Conservation (phyloP, 164 flowering plant genomes). For the Vitis rupestris region DNA sequence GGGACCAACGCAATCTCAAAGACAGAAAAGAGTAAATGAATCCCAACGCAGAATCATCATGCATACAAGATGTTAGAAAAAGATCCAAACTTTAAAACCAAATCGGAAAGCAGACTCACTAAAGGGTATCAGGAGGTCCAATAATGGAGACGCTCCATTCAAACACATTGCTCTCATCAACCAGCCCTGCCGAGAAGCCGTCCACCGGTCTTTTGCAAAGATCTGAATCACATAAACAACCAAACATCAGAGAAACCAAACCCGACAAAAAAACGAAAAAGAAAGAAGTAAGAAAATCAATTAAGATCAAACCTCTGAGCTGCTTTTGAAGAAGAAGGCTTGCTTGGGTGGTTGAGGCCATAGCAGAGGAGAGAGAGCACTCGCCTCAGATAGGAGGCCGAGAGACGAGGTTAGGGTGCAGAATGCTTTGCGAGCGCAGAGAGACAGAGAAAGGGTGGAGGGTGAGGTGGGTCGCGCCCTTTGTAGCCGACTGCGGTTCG, state of each 20-base stretch:
- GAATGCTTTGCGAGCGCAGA: no score
- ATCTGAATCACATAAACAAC: conserved; percentile 22
- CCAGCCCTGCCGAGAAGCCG: conserved; percentile 84
- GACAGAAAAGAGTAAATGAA: not conserved
- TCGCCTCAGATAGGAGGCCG: no score
- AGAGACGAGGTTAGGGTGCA: no score
- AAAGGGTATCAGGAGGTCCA: conserved; percentile 69
- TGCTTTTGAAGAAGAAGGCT: conserved; percentile 37
- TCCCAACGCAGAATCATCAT: not conserved
- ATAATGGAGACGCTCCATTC: conserved; percentile 84
- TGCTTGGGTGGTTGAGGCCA: no score
- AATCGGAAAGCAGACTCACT: conserved; percentile 9
- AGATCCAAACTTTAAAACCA: not conserved
- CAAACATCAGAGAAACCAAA: no score
- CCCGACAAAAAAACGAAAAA: no score
- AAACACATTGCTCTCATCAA: conserved; percentile 66
- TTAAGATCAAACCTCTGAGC: conserved; percentile 37
- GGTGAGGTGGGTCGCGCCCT: no score
- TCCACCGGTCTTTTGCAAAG: conserved; percentile 76
- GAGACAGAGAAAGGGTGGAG: no score
- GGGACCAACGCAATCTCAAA: not conserved
- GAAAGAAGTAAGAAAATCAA: no score
- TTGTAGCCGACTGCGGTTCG: no score
- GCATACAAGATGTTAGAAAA: not conserved
- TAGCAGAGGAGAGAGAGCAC: no score